Evolutionary conservation across 225 moss, liverwort and hornwort species (phyloP).

Genomic region (Straminergon stramineum): DNA sequence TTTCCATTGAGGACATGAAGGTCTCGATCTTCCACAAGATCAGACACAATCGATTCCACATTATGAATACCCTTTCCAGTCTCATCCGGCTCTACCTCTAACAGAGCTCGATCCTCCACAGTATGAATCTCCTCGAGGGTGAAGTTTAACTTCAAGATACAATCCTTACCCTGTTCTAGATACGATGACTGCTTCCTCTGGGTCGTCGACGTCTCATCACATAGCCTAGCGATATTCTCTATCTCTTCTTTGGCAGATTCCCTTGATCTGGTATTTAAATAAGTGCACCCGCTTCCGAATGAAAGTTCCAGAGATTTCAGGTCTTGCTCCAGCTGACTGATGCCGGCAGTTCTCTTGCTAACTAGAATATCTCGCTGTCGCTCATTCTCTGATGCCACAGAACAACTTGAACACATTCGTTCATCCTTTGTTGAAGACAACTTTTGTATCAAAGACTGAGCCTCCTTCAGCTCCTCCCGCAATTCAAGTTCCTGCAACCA

Average conservation of each 20-base stretch:
- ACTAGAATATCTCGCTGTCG: constrained; percentile 5
- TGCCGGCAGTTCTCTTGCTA: constrained; percentile 22
- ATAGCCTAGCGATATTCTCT: neutral
- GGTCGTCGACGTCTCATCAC: neutral
- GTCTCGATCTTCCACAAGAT: constrained; percentile 15
- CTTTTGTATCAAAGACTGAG: constrained; percentile 38
- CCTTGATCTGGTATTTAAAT: neutral
- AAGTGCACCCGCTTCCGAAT: neutral
- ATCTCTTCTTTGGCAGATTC: neutral
- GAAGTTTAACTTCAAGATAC: constrained; percentile 9
- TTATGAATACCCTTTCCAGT: constrained; percentile 19
- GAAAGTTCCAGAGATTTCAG: constrained; percentile 37
- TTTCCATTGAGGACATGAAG: neutral
- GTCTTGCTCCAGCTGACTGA: constrained; percentile 45
- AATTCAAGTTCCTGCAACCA: constrained; percentile 40
- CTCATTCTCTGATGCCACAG: neutral
- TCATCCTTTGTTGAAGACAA: constrained; percentile 7
- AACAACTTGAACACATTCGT: neutral
- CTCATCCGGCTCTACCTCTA: constrained; percentile 13
- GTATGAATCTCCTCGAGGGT: neutral
- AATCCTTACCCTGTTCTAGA: constrained; percentile 6
- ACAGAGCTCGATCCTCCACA: neutral
- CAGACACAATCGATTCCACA: constrained; percentile 1
- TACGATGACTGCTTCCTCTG: neutral
- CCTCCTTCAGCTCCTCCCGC: constrained; percentile 42